Base-by-base conservation (phyloP, 345 rosid genomes). In the Diplotaxis tenuifolia region DNA sequence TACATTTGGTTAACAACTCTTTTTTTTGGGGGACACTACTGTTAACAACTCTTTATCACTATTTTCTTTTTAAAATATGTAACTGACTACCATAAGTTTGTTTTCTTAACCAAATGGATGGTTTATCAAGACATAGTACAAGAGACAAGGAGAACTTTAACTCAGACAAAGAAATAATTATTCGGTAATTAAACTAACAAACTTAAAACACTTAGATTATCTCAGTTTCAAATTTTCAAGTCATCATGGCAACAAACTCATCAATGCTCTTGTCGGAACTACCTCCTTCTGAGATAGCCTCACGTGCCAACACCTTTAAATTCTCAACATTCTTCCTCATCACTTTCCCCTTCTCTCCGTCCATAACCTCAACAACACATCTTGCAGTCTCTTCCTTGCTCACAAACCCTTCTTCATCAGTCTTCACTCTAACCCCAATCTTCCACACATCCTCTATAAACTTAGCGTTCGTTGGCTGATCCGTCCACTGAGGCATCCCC, bases 401-500 rank as follows among this genome's bases (percentile, higher is more conserved):
- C n/a, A 65, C 71, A 10, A 80, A 19, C 9, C 84, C 80, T 10
- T 73, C 68, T 21, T 58, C 80, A 29, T 84, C 77, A 0, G 40
- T 52, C 75, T 36, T 75, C 14, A 76, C 89, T 59, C 85, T 75
- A 9, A 83, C 59, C 36, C 90, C 91, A 9, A 81, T 76, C 76
- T 80, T 60, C 94, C 88, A 88, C 32, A 88, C 89, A 75, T 85
- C 88, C 14, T 56, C 75, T 40, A 86, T 68, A 60, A 81, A 81
- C 70, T 82, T 83, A 0, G 94, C 87, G 67, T 85, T 86, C 0
- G 88, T 86, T 0, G 83, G 81, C 67, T 88, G 94, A 64, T 86
- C 94, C 0, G 80, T 57, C 88, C 86, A 85, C 32, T 83, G 86
- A 0, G 91, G 88, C 86, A 88, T 77, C 1, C 78, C 88, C 32